Base-by-base conservation (phyloP, 169 alveolate species). In the Pseudocohnilembus persalinus region DNA sequence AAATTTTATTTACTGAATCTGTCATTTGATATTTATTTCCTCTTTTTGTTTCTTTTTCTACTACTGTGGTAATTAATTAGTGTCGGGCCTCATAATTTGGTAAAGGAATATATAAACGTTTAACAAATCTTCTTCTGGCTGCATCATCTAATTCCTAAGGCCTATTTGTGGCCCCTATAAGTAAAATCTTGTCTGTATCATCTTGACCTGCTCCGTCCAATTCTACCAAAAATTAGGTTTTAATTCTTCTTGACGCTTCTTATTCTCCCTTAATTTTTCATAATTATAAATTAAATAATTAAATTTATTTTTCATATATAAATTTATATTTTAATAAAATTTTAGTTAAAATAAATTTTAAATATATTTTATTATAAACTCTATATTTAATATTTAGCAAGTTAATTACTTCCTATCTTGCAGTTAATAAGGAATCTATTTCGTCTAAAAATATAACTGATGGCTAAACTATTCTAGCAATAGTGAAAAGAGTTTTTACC, bases 131-230 rank as follows among this genome's bases (percentile, higher is more conserved):
- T 91, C 98, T 93, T 68, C 93, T 90, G 31, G 92, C 95, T 31
- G 98, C 98, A 81, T 95, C 98, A 89, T 96, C 98, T 16, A 96
- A 88, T 88, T 95, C 98, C 73, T 95, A 93, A 16, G 98, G 98
- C 76, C 98, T 87, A 83, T 93, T 94, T 32, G 98, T 95, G n/a
- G 97, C 97, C 4, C 96, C 97, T 4, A 94, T 92, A 0, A 94
- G 87, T 77, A 94, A 87, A 65, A 94, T 85, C 81, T 94, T 87
- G 6, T 92, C 96, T 73, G 86, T 90, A 34, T 92, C 85, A 73
- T 84, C 90, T 25, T 93, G 86, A 0, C 90, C 93, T 33, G 93
- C 89, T 26, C 98, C 98, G 87, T 94, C 98, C 73, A 96, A 83
- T 84, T 94, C 89, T 0, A 95, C 97, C 89, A 96, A 90, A 91